A percentile compares a stretch with the other conserved stretches of the same genome.
These are phyloP conservation scores for Diaporthe vexans DNA, from an alignment of 2,329 filamentous ascomycete genomes.

Conservation along the genomic window DNA sequence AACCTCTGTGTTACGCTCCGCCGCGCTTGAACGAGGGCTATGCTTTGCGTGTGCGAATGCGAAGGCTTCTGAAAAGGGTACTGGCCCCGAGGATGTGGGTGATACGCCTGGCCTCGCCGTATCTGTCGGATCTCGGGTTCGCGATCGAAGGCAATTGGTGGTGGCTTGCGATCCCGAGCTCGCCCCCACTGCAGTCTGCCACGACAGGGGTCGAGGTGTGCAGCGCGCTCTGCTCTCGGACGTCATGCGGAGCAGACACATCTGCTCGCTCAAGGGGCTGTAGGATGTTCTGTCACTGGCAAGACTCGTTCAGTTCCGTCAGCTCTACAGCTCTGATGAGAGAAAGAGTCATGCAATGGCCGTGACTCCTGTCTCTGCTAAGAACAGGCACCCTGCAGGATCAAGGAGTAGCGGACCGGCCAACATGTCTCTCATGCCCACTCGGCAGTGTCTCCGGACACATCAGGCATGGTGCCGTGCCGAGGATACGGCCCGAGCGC, in stretches of 20 bases:
- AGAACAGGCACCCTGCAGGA: constrained; percentile 8
- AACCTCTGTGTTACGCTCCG: neutral
- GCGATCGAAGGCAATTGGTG: constrained; percentile 18
- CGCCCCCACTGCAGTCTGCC: constrained; percentile 13
- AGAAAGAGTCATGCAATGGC: too few species aligned
- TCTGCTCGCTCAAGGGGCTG: neutral
- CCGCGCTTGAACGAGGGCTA: constrained; percentile 18
- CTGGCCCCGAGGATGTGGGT: neutral
- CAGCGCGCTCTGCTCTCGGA: neutral
- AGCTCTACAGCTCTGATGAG: neutral
- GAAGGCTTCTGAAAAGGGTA: neutral
- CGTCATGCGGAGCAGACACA: constrained; percentile 12
- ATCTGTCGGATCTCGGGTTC: constrained; percentile 17
- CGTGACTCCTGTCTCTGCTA: too few species aligned
- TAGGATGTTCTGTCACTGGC: neutral
- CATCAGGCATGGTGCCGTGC: too few species aligned
- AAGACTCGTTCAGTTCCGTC: too few species aligned
- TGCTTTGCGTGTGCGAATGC: constrained; percentile 25
- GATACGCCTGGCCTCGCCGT: neutral
- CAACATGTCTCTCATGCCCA: too few species aligned
- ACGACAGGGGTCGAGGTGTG: constrained; percentile 5
- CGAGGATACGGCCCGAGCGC: neutral
- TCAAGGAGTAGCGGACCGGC: neutral
- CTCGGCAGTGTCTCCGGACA: too few species aligned
- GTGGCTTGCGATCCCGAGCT: constrained; percentile 18